A percentile compares a stretch with the other conserved stretches of the same genome.
Conservation (phyloP, 257 asterid genomes). For the Thymus mandschuricus region DNA sequence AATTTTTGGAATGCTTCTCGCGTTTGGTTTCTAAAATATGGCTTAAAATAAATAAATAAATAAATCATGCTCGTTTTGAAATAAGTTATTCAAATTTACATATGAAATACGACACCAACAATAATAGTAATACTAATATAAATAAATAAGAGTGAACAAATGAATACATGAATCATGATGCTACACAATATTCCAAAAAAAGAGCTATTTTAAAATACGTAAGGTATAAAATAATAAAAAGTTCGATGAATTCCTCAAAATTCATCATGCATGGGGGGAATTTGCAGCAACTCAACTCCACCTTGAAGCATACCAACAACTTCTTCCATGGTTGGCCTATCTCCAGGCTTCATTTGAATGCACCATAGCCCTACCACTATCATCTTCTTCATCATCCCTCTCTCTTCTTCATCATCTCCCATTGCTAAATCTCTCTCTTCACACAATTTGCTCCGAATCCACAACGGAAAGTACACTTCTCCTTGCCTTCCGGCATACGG, state of each 20-base stretch:
- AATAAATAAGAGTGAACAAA: not conserved
- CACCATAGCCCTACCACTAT: constrained; percentile 56
- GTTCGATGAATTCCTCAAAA: not conserved
- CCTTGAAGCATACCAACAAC: constrained; percentile 60
- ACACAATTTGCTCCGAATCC: constrained; percentile 46
- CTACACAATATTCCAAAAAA: no score
- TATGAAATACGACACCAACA: no score
- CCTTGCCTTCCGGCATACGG: constrained; percentile 33
- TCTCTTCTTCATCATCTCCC: constrained; percentile 43
- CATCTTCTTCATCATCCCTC: constrained; percentile 54
- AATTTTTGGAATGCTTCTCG: no score
- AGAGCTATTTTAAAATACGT: no score
- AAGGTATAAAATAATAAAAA: no score
- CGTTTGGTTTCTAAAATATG: no score
- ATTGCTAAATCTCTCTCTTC: constrained; percentile 44
- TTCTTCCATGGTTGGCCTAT: constrained; percentile 54
- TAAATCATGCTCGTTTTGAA: no score
- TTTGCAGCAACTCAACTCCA: constrained; percentile 29
- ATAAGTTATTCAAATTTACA: no score
- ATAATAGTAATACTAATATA: no score
- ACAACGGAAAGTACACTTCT: constrained; percentile 50
- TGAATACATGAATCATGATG: no score
- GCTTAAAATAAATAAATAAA: no score
- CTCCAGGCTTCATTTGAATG: constrained; percentile 50
- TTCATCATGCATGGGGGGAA: constrained; percentile 48